Conservation (phyloP, 129 eudicot species). For the Lactuca saligna region DNA sequence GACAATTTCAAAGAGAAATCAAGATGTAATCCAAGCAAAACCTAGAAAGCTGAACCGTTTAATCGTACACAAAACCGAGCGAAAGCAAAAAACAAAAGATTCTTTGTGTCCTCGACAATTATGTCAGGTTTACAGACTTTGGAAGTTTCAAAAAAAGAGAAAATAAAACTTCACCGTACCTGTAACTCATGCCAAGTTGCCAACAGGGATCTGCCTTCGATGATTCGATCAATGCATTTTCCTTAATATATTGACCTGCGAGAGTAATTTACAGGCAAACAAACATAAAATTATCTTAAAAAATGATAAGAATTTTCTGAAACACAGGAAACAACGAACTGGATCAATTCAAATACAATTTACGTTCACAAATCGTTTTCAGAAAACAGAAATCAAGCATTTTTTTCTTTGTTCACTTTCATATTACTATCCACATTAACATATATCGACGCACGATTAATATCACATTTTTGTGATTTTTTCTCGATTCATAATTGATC, state of each 20-base stretch:
- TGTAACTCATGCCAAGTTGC: not conserved
- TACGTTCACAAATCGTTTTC: not conserved
- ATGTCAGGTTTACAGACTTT: not conserved
- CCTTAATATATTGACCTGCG: conserved; percentile 5
- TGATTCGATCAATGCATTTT: not conserved
- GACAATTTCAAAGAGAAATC: not conserved
- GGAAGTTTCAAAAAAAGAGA: not conserved
- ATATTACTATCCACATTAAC: not conserved
- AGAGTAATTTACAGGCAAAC: conserved; percentile 3
- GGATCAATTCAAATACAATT: not conserved
- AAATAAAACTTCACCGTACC: not conserved
- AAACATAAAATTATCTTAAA: not conserved
- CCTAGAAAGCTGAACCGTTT: not conserved
- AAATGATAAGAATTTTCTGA: not conserved
- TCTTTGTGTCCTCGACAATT: not conserved
- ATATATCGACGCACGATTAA: not conserved
- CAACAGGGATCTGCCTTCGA: not conserved
- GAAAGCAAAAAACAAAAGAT: not conserved
- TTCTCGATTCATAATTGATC: not conserved
- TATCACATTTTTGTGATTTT: not conserved
- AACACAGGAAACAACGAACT: not conserved
- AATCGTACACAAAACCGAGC: not conserved
- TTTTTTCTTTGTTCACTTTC: not conserved
- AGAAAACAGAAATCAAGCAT: not conserved
- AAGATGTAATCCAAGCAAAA: conserved; percentile 7